Evolutionary conservation across 495 filamentous ascomycete genomes (phyloP).

Genomic region (Penicillium pulvis): DNA sequence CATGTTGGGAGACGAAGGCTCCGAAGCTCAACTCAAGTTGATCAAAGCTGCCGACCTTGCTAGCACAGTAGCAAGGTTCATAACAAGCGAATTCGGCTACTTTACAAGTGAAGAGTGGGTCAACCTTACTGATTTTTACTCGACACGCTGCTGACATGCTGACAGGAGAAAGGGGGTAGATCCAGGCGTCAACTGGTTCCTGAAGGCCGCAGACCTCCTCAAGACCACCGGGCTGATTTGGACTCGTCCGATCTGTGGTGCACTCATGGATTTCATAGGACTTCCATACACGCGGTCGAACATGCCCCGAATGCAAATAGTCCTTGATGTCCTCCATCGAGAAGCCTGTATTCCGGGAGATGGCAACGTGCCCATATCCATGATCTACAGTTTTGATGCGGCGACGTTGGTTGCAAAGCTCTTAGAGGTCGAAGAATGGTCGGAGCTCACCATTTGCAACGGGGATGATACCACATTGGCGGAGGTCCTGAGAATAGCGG

Average conservation of each 20-base stretch:
- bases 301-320: conserved; percentile 10
- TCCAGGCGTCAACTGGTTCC: conserved; percentile 14
- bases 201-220: conserved; percentile 8
- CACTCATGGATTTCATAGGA: conserved; percentile 16
- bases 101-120: conserved; percentile 9
- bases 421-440: conserved; percentile 14
- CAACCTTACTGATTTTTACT: neutral
- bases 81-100: conserved; percentile 14
- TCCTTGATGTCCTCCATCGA: conserved; percentile 9
- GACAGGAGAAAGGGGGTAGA: conserved; percentile 10
- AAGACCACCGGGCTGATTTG: conserved; percentile 11
- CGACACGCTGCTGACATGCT: neutral
- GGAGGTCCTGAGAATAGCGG: conserved; percentile 7
- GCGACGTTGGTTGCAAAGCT: conserved; percentile 11
- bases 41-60: conserved; percentile 13
- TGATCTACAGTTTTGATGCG: conserved; percentile 17
- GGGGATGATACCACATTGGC: conserved; percentile 14
- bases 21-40: conserved; percentile 12
- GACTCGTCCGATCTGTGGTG: conserved; percentile 14
- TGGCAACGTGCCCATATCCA: conserved; percentile 5
- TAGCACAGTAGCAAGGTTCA: conserved; percentile 8
- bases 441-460: conserved; percentile 15
- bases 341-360: conserved; percentile 15
- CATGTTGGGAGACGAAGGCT: conserved; percentile 14
- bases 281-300: conserved; percentile 6